Percentiles rank a stretch among this genome's conserved stretches.
Conservation (phyloP, 2,329 filamentous ascomycete genomes). For the Diaporthe nobilis region DNA sequence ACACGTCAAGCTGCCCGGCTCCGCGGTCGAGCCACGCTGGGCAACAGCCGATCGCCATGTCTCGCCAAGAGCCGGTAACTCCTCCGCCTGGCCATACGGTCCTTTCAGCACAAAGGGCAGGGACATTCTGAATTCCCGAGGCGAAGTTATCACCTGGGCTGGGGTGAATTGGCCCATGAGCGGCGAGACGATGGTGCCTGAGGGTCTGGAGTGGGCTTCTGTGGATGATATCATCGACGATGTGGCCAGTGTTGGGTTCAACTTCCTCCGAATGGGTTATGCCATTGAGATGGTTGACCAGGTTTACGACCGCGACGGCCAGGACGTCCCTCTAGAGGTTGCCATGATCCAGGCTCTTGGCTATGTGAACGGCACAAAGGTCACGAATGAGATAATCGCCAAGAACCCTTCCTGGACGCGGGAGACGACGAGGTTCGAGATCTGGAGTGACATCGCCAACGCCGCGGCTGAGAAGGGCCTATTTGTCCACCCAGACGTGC, state of each 20-base stretch:
- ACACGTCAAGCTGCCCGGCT: slow-evolving; percentile 30
- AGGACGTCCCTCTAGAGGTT: slow-evolving; percentile 55
- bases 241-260: slow-evolving; percentile 65
- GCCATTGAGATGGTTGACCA: slow-evolving; percentile 70
- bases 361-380: slow-evolving; percentile 61
- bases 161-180: slow-evolving; percentile 56
- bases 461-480: slow-evolving; percentile 51
- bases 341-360: slow-evolving; percentile 59
- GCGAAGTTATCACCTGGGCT: slow-evolving; percentile 54
- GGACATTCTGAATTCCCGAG: slow-evolving; percentile 55
- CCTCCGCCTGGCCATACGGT: slow-evolving; percentile 53
- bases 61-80: slow-evolving; percentile 45
- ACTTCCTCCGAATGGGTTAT: slow-evolving; percentile 69
- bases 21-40: slow-evolving; percentile 48
- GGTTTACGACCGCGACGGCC: slow-evolving; percentile 55
- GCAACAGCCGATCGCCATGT: slow-evolving; percentile 46
- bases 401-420: slow-evolving; percentile 65
- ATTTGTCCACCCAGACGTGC: slow-evolving; percentile 58
- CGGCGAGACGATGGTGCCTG: slow-evolving; percentile 68
- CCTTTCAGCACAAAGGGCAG: slow-evolving; percentile 56
- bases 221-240: slow-evolving; percentile 63
- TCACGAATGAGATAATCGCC: slow-evolving; percentile 61
- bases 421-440: slow-evolving; percentile 62
- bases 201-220: slow-evolving; percentile 68
- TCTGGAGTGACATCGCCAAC: slow-evolving; percentile 56